Base-by-base conservation (phyloP, 306 rosid species). In the Fagus sylvatica region DNA sequence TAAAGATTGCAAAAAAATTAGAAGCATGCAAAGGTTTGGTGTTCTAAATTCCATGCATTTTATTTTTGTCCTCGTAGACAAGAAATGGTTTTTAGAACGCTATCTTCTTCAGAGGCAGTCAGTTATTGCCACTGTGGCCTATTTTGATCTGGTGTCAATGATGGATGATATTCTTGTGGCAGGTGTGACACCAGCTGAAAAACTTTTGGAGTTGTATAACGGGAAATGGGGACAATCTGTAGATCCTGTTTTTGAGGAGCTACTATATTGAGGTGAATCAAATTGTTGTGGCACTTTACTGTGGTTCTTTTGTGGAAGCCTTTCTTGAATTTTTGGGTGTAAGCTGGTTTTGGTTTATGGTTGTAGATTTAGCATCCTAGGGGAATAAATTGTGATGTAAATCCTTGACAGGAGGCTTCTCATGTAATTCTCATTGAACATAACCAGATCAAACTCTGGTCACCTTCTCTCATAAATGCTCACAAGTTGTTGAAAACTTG, bases 151-250 rank as follows among this genome's bases (percentile, higher is more conserved):
- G 8, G 60, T 65, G 42, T 54, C 41, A 62, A 34, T 77, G 22
- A 74, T 13, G 59, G 57, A 66, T 32, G 15, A 56, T 46, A 40
- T 70, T 78, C 39, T 71, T 76, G 59, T 79, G 76, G 82, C 87
- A 96, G 99, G 98, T 73, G 86, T 86, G 16, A 96, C 98, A 68
- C 97, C 98, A 32, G 97, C 98, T 53, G 98, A 96, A 86, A 93
- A 77, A 86, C 92, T 96, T 74, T 84, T 93, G 91, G 93, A 91
- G 48, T 79, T 93, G 84, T 91, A 91, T 53, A 60, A 91, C 64
- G 97, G 88, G 76, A 91, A 96, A 76, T 96, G 98, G 99, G 91
- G 80, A 74, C 93, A 89, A 71, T 83, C 83, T 46, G 89, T 96
- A 57, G 97, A 96, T 87, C 94, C 90, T 53, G 98, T 93, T 42